Evolutionary conservation across 371 early-diverging fungal genomes (phyloP).

Genomic region (Syncephalastrum sp.): DNA sequence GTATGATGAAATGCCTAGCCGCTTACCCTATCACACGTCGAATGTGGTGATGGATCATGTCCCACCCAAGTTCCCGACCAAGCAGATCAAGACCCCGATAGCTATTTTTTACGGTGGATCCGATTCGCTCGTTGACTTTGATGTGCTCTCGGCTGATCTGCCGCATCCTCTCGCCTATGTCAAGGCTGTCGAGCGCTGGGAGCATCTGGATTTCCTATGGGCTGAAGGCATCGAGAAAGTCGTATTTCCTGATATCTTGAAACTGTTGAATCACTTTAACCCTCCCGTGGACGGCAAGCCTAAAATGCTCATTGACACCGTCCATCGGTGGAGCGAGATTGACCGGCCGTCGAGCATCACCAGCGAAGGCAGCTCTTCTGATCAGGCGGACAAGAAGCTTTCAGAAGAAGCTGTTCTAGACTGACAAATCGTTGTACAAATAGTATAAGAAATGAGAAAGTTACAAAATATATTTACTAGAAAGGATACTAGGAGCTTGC

Average conservation of each 20-base stretch:
- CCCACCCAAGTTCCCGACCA: conserved; percentile 73
- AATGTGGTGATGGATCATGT: conserved; percentile 52
- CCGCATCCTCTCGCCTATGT: conserved; percentile 58
- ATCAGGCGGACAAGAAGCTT: too few relatives aligned
- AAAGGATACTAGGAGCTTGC: too few relatives aligned
- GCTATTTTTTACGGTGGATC: conserved; percentile 90
- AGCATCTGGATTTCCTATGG: conserved; percentile 84
- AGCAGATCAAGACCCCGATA: conserved; percentile 80
- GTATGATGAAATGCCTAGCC: conserved; percentile 85
- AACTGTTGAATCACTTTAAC: conserved; percentile 38
- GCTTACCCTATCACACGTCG: conserved; percentile 55
- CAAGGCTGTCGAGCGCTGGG: conserved; percentile 68
- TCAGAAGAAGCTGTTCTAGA: too few relatives aligned
- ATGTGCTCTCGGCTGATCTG: conserved; percentile 56
- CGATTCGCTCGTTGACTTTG: conserved; percentile 81
- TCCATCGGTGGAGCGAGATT: background rate
- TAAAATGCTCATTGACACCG: too few relatives aligned
- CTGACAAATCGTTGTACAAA: too few relatives aligned
- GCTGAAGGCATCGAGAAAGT: conserved; percentile 57
- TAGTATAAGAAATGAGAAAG: too few relatives aligned
- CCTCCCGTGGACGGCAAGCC: conserved; percentile 11
- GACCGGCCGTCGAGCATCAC: background rate
- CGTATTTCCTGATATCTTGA: conserved; percentile 48
- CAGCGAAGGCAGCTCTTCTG: background rate
- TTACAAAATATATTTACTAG: too few relatives aligned